A percentile compares a stretch with the other conserved stretches of the same genome.
phyloP scores from a whole-genome alignment of 2,329 filamentous ascomycete species.

The Xylariaceae sp. region DNA sequence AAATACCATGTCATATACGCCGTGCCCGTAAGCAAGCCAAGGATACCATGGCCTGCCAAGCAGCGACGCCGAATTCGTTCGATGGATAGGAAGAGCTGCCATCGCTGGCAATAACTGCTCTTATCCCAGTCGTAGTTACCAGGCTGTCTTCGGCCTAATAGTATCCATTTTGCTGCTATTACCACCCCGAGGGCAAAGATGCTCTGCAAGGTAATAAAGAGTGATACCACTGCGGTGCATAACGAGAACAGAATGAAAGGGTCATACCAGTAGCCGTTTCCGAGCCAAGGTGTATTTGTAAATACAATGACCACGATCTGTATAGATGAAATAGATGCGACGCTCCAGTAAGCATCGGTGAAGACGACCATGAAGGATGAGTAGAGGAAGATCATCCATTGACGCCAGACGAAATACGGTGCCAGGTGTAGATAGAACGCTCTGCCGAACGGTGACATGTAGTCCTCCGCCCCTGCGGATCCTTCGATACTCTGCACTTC shows the following conservation, averaged over 20 bases:
- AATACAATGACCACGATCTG: constrained; percentile 46
- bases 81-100: constrained; percentile 60
- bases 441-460: constrained; percentile 54
- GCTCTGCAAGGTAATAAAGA: constrained; percentile 51
- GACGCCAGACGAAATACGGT: constrained; percentile 56
- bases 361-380: constrained; percentile 53
- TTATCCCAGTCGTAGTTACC: constrained; percentile 65
- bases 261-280: constrained; percentile 10
- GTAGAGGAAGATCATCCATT: constrained; percentile 56
- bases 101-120: constrained; percentile 61
- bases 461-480: neutral
- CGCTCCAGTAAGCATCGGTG: constrained; percentile 58
- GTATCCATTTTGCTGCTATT: constrained; percentile 56
- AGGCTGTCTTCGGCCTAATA: constrained; percentile 56
- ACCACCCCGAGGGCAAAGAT: constrained; percentile 51
- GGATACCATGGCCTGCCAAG: constrained; percentile 56
- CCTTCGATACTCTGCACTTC: neutral
- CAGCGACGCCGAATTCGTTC: constrained; percentile 57
- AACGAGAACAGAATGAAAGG: constrained; percentile 47
- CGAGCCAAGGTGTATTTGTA: constrained; percentile 5
- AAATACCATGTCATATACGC: constrained; percentile 60
- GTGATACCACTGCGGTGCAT: constrained; percentile 47
- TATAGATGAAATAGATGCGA: constrained; percentile 53
- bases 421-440: constrained; percentile 60
- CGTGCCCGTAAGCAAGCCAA: constrained; percentile 60